These are phyloP conservation scores for Stylonectria norvegica DNA, from an alignment of 2,329 filamentous ascomycete genomes.

Conservation along the genomic window DNA sequence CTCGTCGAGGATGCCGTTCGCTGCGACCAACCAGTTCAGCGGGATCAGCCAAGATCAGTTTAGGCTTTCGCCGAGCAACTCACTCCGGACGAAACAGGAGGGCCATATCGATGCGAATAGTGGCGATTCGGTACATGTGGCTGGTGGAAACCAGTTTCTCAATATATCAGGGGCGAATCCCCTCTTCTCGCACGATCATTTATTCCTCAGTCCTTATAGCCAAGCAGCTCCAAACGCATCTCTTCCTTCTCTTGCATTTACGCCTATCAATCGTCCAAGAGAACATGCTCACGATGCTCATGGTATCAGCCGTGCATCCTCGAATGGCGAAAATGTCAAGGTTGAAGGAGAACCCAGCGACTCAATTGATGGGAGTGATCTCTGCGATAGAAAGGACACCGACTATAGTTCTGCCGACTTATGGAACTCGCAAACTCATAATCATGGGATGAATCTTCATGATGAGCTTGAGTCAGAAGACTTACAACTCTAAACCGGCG, in stretches of 20 bases:
- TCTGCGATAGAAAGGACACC: conserved; percentile 25
- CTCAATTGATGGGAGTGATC: conserved; percentile 15
- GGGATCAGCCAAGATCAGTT: conserved; percentile 26
- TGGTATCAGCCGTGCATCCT: conserved; percentile 9
- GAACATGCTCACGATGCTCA: conserved; percentile 16
- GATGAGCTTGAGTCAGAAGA: conserved; percentile 24
- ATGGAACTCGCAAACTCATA: conserved; percentile 25
- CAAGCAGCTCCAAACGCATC: conserved; percentile 19
- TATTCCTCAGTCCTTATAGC: conserved; percentile 27
- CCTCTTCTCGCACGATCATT: conserved; percentile 32
- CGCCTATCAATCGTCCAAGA: conserved; percentile 26
- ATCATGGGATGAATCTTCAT: conserved; percentile 21
- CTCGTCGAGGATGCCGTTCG: conserved; percentile 29
- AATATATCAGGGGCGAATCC: conserved; percentile 31
- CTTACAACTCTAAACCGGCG: conserved; percentile 24
- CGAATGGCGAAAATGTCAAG: conserved; percentile 19
- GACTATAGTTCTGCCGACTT: conserved; percentile 12
- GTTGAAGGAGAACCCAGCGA: conserved; percentile 26
- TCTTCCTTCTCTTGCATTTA: conserved; percentile 29
- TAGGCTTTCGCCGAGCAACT: conserved; percentile 20
- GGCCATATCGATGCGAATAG: conserved; percentile 17
- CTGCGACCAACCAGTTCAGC: conserved; percentile 21
- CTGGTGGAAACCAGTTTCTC: conserved; percentile 25
- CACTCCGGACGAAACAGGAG: conserved; percentile 29
- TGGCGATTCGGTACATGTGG: conserved; percentile 18